phyloP scores from a whole-genome alignment of 2,329 filamentous ascomycete species.

The Alternaria panax region DNA sequence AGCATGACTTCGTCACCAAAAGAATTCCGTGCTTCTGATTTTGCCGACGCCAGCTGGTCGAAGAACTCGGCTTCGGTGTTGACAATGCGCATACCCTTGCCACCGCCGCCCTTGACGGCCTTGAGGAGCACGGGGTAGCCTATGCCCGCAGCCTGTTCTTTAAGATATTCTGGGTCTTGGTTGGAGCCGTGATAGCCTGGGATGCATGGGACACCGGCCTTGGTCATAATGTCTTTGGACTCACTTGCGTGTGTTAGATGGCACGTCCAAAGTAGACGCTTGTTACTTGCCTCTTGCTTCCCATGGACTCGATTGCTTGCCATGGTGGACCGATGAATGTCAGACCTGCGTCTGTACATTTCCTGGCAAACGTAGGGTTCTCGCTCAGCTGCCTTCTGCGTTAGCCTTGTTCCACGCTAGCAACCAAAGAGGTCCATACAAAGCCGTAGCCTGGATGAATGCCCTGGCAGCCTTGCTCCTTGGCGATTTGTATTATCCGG shows the following conservation, averaged over 20 bases:
- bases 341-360: conserved; percentile 87
- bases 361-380: conserved; percentile 87
- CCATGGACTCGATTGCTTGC: conserved; percentile 81
- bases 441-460: conserved; percentile 97
- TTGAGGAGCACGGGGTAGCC: conserved; percentile 71
- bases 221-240: conserved; percentile 96
- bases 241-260: conserved; percentile 54
- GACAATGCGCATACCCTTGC: conserved; percentile 75
- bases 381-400: conserved; percentile 69
- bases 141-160: conserved; percentile 76
- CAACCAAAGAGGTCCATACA: conserved; percentile 48
- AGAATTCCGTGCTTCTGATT: conserved; percentile 68
- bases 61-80: conserved; percentile 64
- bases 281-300: conserved; percentile 76
- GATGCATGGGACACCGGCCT: conserved; percentile 93
- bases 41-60: conserved; percentile 68
- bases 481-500: conserved; percentile 87
- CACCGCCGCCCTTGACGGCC: conserved; percentile 69
- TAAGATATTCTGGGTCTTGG: conserved; percentile 70
- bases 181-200: conserved; percentile 92
- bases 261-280: background rate
- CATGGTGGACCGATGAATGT: conserved; percentile 92
- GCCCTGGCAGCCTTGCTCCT: conserved; percentile 84
- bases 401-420: conserved; percentile 17
- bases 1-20: conserved; percentile 73